Base-by-base conservation (phyloP, 2,329 filamentous ascomycete genomes). In the Penicillium sp. region DNA sequence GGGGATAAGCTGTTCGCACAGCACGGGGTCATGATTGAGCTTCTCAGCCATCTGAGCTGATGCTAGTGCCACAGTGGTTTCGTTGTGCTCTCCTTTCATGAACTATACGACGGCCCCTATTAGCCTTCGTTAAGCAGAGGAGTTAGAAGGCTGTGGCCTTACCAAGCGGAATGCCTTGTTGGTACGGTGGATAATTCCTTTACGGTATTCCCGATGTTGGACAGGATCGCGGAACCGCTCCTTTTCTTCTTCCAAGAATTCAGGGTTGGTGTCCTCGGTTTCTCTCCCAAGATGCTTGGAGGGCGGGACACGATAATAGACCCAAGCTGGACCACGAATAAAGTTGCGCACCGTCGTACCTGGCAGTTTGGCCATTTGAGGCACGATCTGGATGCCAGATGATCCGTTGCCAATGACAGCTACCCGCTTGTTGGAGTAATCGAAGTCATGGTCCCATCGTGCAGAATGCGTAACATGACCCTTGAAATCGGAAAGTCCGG, bases 361-460 rank as follows among this genome's bases (percentile, higher is more conserved):
- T 1, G 62, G 59, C 15, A 60, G 59, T 21, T 69, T 51, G 7
- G 60, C 48, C 46, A 49, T 49, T n/a, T 49, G 46, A 7, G 66
- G 63, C n/a, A 67, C 60, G 23, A 65, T 60, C 43, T 69, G 77
- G 11, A 79, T 76, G 0, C 68, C 75, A 2, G 70, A 74, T 3
- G 68, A 68, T 0, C 71, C 70, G 40, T 68, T 70, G 2, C 70
- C 70, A 40, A 73, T 70, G 0, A 73, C 60, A 19, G 62, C 70
- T 27, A 73, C 63, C 1, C 53, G 52, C 21, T 71, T 72, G 33
- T 63, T 59, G 8, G 58, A 53, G 25, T 65, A 66, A 44, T 68
- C 62, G 46, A 63, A 65, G 9, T 40, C 41, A 13, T 68, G 61
- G 40, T 70, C 65, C 69, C 67, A 72, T 15, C 31, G n/a, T 4